These are phyloP conservation scores for Nymphaea colorata DNA, from an alignment of 164 flowering plant species.

Conservation along the genomic window DNA sequence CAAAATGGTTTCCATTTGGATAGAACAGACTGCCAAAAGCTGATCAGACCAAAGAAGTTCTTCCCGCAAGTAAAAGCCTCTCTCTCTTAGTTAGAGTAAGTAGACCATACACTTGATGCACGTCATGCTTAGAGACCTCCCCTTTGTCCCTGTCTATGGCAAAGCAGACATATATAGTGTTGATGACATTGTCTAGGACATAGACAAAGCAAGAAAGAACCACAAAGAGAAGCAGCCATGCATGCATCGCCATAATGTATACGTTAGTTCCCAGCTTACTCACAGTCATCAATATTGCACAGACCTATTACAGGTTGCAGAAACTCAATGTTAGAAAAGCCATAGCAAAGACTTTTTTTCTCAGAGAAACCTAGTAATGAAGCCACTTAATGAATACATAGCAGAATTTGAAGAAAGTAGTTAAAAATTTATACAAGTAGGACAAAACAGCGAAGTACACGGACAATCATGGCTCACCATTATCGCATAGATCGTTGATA, in stretches of 20 bases:
- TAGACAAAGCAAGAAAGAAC: conserved; percentile 65
- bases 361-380: neutral
- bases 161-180: conserved; percentile 76
- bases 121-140: conserved; percentile 36
- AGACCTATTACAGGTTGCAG: conserved; percentile 31
- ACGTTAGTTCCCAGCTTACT: conserved; percentile 43
- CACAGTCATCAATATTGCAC: conserved; percentile 46
- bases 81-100: conserved; percentile 8
- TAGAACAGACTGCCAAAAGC: neutral
- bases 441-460: too few species aligned
- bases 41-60: neutral
- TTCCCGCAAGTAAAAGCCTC: neutral
- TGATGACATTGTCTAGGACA: conserved; percentile 72
- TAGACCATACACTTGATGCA: conserved; percentile 11
- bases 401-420: neutral
- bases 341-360: neutral
- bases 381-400: neutral
- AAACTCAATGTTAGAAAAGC: neutral
- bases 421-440: neutral
- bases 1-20: neutral
- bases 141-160: conserved; percentile 88
- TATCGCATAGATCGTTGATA: conserved; percentile 47
- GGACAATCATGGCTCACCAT: conserved; percentile 20
- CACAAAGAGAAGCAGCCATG: conserved; percentile 48
- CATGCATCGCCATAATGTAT: conserved; percentile 52